A percentile compares a stretch with the other conserved stretches of the same genome.
These are phyloP conservation scores for Thelonectria olida DNA, from an alignment of 2,329 filamentous ascomycete species.

Conservation along the genomic window DNA sequence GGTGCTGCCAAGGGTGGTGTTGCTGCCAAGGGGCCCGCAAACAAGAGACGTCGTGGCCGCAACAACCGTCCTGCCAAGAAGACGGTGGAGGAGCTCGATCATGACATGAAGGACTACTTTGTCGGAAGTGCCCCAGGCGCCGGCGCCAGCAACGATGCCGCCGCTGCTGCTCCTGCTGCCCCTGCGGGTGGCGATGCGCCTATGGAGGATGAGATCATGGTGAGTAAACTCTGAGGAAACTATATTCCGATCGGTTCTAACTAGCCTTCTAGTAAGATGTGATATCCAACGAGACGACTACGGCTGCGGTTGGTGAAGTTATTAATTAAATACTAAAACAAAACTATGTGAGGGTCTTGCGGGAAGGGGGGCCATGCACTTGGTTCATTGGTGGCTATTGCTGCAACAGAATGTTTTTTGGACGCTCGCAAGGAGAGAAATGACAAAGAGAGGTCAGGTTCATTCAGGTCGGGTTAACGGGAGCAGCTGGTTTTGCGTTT, in stretches of 20 bases:
- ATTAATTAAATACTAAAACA: slow-evolving; percentile 38
- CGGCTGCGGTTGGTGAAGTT: slow-evolving; percentile 13
- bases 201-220: slow-evolving; percentile 74
- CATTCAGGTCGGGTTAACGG: slow-evolving; percentile 27
- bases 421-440: slow-evolving; percentile 13
- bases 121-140: slow-evolving; percentile 54
- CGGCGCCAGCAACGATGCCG: slow-evolving; percentile 54
- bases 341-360: slow-evolving; percentile 20
- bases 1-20: slow-evolving; percentile 54
- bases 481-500: slow-evolving; percentile 39
- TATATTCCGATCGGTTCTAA: slow-evolving; percentile 16
- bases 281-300: background rate
- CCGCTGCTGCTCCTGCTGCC: slow-evolving; percentile 57
- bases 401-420: slow-evolving; percentile 34
- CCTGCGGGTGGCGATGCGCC: slow-evolving; percentile 63
- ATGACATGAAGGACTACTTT: slow-evolving; percentile 98
- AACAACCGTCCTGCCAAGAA: slow-evolving; percentile 79
- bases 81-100: slow-evolving; percentile 94
- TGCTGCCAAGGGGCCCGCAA: slow-evolving; percentile 57
- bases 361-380: slow-evolving; percentile 20
- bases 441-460: slow-evolving; percentile 16
- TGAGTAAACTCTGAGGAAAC: slow-evolving; percentile 32
- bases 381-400: slow-evolving; percentile 25
- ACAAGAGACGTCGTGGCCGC: slow-evolving; percentile 62
- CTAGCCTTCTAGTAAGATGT: slow-evolving; percentile 23